These are phyloP conservation scores for Populus ilicifolia DNA, from an alignment of 345 rosid species.

Conservation along the genomic window DNA sequence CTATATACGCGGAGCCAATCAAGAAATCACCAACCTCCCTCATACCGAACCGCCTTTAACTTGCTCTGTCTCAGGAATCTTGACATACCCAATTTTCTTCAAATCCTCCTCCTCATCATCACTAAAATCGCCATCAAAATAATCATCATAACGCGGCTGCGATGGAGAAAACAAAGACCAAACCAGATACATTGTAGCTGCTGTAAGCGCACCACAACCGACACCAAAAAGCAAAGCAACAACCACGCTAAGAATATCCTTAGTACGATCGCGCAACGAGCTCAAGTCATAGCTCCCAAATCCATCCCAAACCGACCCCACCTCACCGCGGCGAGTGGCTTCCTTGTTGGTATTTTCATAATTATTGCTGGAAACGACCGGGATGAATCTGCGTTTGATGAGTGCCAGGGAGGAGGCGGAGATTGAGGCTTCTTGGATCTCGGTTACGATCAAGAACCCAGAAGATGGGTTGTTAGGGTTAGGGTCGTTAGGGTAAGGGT, in stretches of 20 bases:
- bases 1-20: not conserved
- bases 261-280: slow-evolving; percentile 72
- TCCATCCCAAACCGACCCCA: not conserved
- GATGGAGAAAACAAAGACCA: slow-evolving; percentile 66
- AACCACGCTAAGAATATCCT: slow-evolving; percentile 84
- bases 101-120: slow-evolving; percentile 33
- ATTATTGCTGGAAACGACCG: not conserved
- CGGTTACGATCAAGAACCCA: slow-evolving; percentile 56
- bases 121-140: slow-evolving; percentile 38
- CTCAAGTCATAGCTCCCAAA: slow-evolving; percentile 34
- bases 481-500: slow-evolving; percentile 22
- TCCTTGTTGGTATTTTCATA: not conserved
- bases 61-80: slow-evolving; percentile 44
- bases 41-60: slow-evolving; percentile 4
- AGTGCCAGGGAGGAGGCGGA: slow-evolving; percentile 21
- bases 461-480: slow-evolving; percentile 39
- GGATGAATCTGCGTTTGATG: slow-evolving; percentile 34
- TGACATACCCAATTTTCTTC: slow-evolving; percentile 77
- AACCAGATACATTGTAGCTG: slow-evolving; percentile 76
- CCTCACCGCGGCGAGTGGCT: not conserved
- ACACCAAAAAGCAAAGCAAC: slow-evolving; percentile 83
- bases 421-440: slow-evolving; percentile 39
- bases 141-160: slow-evolving; percentile 20
- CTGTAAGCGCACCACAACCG: slow-evolving; percentile 92
- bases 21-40: not conserved